Base-by-base conservation (phyloP, 129 eudicot species). In the Flaveria linearis region DNA sequence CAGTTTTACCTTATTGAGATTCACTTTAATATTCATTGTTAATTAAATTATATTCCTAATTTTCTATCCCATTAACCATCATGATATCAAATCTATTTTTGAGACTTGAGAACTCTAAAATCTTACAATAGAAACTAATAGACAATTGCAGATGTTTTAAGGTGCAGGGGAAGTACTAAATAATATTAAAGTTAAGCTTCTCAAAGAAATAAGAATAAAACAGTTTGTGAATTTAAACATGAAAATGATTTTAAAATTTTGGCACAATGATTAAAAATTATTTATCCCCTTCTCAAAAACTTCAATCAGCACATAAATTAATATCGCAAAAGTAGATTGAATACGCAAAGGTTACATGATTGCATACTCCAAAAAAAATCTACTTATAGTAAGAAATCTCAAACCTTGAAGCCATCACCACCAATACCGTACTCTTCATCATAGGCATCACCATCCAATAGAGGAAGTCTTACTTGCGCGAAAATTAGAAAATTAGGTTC, bases 401-500 rank as follows among this genome's bases (percentile, higher is more conserved):
- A 96, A 64, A 82, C 71, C 63, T 90, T 87, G 1, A 88, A 66
- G 9, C 88, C 85, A 15, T 88, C 91, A 69, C 88, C 92, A 46
- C 88, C 92, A 46, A 88, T 87, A 75, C 86, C 87, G 41, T 84
- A 86, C 56, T 86, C 97, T 49, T 93, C 86, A 45, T 85, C 87
- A 2, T 92, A 84, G 39, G 96, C 98, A 79, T 93, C 97, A 74
- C 90, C 98, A 20, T 90, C 91, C 17, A 88, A 57, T 30, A 87
- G 87, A 2, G 97, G 97, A 9, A 93, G 83, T 74, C 85, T 92
- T 15, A 90, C 91, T 88, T 93, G 95, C 33, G 98, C 98, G 0
- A 93, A 22, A 87, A 93, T 88, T 5, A 93, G 86, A 41, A 85
- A 90, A 85, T 93, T 93, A 33, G 95, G 92, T 84, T 90, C 98